These are phyloP conservation scores for Sambucus nigra DNA, from an alignment of 129 eudicot genomes.

Conservation along the genomic window DNA sequence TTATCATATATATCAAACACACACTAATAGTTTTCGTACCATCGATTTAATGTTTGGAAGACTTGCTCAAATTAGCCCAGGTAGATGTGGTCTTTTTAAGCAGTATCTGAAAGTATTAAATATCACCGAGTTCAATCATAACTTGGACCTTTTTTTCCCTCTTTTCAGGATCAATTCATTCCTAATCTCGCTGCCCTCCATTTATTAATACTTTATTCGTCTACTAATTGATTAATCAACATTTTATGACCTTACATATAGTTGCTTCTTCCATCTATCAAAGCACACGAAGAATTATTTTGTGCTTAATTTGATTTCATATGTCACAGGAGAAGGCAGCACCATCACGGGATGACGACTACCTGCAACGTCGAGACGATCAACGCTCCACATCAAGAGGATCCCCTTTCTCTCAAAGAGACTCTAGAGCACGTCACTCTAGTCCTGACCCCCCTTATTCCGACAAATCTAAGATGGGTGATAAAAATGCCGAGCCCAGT, in stretches of 20 bases:
- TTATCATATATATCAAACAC: no score
- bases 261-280: no score
- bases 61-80: no score
- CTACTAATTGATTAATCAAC: neutral
- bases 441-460: constrained; percentile 38
- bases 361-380: constrained; percentile 49
- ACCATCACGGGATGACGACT: constrained; percentile 37
- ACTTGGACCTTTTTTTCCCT: no score
- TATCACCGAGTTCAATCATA: no score
- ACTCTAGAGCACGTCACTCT: constrained; percentile 42
- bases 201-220: neutral
- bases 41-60: no score
- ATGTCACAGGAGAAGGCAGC: constrained; percentile 62
- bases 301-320: constrained; percentile 17
- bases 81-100: no score
- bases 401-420: constrained; percentile 42
- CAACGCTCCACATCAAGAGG: constrained; percentile 37
- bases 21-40: no score
- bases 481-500: constrained; percentile 55
- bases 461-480: constrained; percentile 35
- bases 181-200: neutral
- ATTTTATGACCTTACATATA: constrained; percentile 1
- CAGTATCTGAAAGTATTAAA: no score
- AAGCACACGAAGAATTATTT: constrained; percentile 8
- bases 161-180: no score